Evolutionary conservation across 805 yeast species (phyloP).

Genomic region (Dipodascopsis uninucleata): DNA sequence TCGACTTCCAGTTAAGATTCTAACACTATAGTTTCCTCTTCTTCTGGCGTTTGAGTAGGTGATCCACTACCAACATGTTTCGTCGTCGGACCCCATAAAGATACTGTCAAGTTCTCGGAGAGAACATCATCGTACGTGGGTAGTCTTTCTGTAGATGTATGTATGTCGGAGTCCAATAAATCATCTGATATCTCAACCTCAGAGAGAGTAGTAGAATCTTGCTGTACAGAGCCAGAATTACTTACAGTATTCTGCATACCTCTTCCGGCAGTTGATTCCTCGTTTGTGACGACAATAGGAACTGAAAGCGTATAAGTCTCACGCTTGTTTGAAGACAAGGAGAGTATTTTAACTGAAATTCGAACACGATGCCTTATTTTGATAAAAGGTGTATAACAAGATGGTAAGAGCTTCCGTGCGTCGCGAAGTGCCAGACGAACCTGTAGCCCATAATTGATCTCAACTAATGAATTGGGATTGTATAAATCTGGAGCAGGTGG

Average conservation of each 20-base stretch:
- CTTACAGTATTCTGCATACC: background rate
- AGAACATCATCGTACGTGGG: conserved; percentile 2
- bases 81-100: conserved; percentile 1
- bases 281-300: conserved; percentile 1
- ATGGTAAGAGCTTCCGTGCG: background rate
- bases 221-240: background rate
- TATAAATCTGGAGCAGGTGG: too few species aligned
- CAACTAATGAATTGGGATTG: too few species aligned
- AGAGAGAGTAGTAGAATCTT: background rate
- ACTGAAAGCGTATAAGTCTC: background rate
- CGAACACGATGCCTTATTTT: background rate
- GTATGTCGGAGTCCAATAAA: background rate
- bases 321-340: background rate
- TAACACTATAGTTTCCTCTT: too few species aligned
- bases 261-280: background rate
- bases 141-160: background rate
- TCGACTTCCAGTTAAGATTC: too few species aligned
- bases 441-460: background rate
- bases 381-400: background rate
- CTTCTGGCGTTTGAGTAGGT: too few species aligned
- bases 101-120: background rate
- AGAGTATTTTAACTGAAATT: background rate
- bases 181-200: background rate
- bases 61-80: too few species aligned
- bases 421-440: background rate